These are phyloP conservation scores for Hymenoscyphus salicellus DNA, from an alignment of 2,329 filamentous ascomycete species.

Conservation along the genomic window DNA sequence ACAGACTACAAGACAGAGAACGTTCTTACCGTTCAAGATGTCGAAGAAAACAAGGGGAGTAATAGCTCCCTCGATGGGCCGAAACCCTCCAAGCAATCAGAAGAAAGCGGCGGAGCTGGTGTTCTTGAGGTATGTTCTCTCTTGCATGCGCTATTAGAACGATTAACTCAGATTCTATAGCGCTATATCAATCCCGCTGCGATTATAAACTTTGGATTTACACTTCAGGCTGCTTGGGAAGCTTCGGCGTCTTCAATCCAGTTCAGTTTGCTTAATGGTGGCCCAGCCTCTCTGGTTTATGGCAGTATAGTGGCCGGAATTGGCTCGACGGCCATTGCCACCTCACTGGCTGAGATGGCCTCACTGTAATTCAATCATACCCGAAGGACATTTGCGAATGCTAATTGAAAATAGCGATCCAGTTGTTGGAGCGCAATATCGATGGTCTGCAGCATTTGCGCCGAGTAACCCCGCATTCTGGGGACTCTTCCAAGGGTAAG, in stretches of 20 bases:
- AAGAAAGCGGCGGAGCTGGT: background rate
- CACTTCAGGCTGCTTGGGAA: slow-evolving; percentile 18
- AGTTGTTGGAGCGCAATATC: slow-evolving; percentile 2
- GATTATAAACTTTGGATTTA: slow-evolving; percentile 19
- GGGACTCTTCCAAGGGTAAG: slow-evolving; percentile 16
- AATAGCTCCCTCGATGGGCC: slow-evolving; percentile 4
- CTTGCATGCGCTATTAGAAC: background rate
- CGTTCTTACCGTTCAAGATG: background rate
- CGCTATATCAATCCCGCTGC: slow-evolving; percentile 17
- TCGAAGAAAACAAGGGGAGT: slow-evolving; percentile 8
- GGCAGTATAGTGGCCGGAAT: no score
- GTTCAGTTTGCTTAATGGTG: slow-evolving; percentile 16
- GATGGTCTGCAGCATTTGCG: slow-evolving; percentile 18
- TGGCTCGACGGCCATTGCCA: no score
- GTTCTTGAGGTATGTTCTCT: slow-evolving; percentile 10
- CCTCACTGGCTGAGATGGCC: no score
- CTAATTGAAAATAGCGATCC: no score
- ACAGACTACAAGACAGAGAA: slow-evolving; percentile 6
- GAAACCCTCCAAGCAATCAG: background rate
- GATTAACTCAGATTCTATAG: slow-evolving; percentile 6
- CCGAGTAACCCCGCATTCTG: slow-evolving; percentile 14
- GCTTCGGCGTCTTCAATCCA: slow-evolving; percentile 13
- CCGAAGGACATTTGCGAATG: no score
- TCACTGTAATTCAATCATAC: no score
- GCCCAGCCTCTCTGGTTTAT: no score